Base-by-base conservation (phyloP, 208 protist species). In the Vickermania ingenoplastis region DNA sequence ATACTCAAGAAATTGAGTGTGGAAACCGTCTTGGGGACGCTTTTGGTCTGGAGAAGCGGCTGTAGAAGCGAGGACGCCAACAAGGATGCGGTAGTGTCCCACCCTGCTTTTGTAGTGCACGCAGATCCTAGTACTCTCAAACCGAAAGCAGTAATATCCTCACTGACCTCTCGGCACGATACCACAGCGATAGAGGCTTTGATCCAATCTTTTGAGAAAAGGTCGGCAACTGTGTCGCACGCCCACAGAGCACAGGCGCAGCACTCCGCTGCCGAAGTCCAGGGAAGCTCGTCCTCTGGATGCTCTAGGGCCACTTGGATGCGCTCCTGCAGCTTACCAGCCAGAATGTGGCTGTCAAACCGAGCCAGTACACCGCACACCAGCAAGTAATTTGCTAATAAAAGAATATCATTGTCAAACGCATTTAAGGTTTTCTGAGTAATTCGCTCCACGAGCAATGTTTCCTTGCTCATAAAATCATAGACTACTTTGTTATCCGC, bases 361-460 rank as follows among this genome's bases (percentile, higher is more conserved):
- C 80, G 81, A 57, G 63, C 61, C 23, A 84, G 65, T 21, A 91
- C 71, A 13, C 79, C 82, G 29, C 79, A 79, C 25, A 82, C 71
- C 0, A 80, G 51, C 1, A 91, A 63, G 51, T 91, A 90, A 51
- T 94, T 94, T 13, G 79, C 80, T 2, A 90, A 70, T 14, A 89
- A 61, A n/a, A 94, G 69, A 1, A 75, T 68, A 51, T 81, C 77
- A 24, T 68, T 64, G 3, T 73, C 70, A 50, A 86, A 91, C 1
- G 80, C 73, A 0, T 36, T 53, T 30, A 69, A 25, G 1, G 82
- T 87, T 2, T 67, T 60, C 11, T 53, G 61, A 7, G 73, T 29
- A 26, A 94, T 72, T 30, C 75, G 81, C 24, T 67, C 30, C 5
- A 86, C 53, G 4, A 90, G 67, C 29, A 61, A 54, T 0, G 86